Percentiles rank a stretch among this genome's conserved stretches.
These are phyloP conservation scores for Nowakowskiella sp. DNA, from an alignment of 192 early-diverging fungal species.

Conservation along the genomic window DNA sequence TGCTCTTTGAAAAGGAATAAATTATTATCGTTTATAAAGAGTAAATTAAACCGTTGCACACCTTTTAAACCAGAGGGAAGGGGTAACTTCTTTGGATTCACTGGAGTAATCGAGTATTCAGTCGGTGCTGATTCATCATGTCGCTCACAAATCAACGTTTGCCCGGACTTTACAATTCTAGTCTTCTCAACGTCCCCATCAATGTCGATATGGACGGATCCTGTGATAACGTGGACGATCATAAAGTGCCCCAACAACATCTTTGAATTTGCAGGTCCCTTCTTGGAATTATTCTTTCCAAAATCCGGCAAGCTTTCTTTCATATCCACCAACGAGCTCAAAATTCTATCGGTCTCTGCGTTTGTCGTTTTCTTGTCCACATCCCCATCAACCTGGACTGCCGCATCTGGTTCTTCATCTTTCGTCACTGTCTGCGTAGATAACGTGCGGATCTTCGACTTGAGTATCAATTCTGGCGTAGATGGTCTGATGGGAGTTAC, in stretches of 20 bases:
- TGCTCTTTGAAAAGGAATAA: slow-evolving; percentile 17
- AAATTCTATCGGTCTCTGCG: slow-evolving; percentile 2
- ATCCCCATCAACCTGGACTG: no score
- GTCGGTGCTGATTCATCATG: slow-evolving; percentile 47
- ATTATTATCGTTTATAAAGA: neutral
- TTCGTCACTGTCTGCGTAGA: no score
- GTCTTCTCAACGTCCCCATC: slow-evolving; percentile 16
- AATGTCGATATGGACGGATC: slow-evolving; percentile 29
- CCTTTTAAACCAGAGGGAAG: neutral
- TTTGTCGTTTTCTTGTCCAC: neutral
- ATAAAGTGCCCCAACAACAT: slow-evolving; percentile 45
- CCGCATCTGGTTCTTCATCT: no score
- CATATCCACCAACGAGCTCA: neutral
- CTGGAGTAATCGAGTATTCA: slow-evolving; percentile 41
- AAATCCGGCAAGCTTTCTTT: neutral
- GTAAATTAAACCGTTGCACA: neutral
- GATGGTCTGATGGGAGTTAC: neutral
- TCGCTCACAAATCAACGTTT: slow-evolving; percentile 49
- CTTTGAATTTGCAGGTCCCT: slow-evolving; percentile 30
- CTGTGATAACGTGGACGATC: slow-evolving; percentile 52
- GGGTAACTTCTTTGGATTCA: slow-evolving; percentile 1
- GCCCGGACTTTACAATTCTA: slow-evolving; percentile 21
- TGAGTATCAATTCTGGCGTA: neutral
- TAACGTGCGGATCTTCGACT: no score
- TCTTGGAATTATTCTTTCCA: slow-evolving; percentile 1